Percentiles rank a stretch among this genome's conserved stretches.
Conservation (phyloP, 2,329 filamentous ascomycete genomes). For the Microdochium paspali region DNA sequence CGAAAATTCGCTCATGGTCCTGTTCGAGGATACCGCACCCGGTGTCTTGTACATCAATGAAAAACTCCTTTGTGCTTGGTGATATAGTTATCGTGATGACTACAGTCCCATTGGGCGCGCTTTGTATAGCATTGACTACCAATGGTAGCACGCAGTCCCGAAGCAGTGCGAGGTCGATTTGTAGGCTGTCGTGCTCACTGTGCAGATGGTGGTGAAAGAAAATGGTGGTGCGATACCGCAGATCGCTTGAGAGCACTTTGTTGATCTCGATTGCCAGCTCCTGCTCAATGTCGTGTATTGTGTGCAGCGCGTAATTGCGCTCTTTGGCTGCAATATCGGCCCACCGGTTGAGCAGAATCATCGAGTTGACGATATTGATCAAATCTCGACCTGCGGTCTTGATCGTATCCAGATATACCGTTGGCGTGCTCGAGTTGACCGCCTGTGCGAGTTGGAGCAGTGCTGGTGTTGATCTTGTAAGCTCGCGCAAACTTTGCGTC, state of each 20-base stretch:
- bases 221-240: conserved; percentile 16
- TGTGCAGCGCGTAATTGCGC: conserved; percentile 15
- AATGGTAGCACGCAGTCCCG: conserved; percentile 31
- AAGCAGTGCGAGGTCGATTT: conserved; percentile 25
- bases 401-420: conserved; percentile 22
- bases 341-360: conserved; percentile 31
- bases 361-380: conserved; percentile 32
- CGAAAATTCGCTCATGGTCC: conserved; percentile 28
- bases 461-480: background rate
- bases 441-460: background rate
- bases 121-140: conserved; percentile 30
- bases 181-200: conserved; percentile 16
- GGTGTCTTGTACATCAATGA: conserved; percentile 31
- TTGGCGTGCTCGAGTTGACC: conserved; percentile 5
- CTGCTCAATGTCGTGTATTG: conserved; percentile 16
- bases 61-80: conserved; percentile 17
- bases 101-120: conserved; percentile 24
- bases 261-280: conserved; percentile 19
- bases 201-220: conserved; percentile 18
- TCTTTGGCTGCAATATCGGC: conserved; percentile 20
- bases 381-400: conserved; percentile 28
- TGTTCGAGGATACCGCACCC: conserved; percentile 26
- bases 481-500: conserved; percentile 6
- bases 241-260: conserved; percentile 17
- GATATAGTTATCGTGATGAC: conserved; percentile 20